Evolutionary conservation across 495 filamentous ascomycete genomes (phyloP), one percentile per base, ranked within the genome.

Genomic region (Hypomontagnella submonticulosa): DNA sequence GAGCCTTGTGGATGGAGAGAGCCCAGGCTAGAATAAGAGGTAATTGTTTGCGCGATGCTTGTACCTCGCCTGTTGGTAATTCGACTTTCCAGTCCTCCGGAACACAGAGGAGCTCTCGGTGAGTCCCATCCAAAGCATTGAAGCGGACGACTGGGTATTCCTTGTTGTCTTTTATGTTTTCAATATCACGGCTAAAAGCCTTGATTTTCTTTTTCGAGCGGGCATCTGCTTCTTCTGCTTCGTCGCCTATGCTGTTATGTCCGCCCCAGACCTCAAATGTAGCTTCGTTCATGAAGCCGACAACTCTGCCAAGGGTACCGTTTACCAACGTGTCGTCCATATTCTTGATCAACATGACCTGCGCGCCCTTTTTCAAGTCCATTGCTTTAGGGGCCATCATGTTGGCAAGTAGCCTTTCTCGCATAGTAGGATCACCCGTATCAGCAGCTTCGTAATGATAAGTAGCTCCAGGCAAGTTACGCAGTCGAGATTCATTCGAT

Each of bases 281-380:
- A 23, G 84, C 79, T 63, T 97, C 90, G 53, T 84, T 89, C 92
- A 94, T 96, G 76, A 99, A 98, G 2, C 82, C 88, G 4, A 90
- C 76, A 2, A 99, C 89, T 47, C 87, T 90, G 1, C 95, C 95
- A 36, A 98, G 84, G 0, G 95, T 96, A 4, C 95, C 95, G 65
- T 99, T 99, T 57, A 98, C 95, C 1, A 98, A 85, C 0, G 83
- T 85, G 2, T 97, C 94, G 74, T 99, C 95, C 80, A 97, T 88
- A 71, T 99, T 99, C 72, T 99, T 99, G 83, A 98, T 97, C n/a
- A 99, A 78, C 95, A 99, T 98, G 23, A 99, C 96, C 72, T 98
- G 96, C 0, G 93, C 89, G 13, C 92, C 92, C 67, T 94, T 91
- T 76, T 97, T 98, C 41, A 99, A 80, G 43, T 88, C 84, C 13